Evolutionary conservation across 1,284 basidiomycete genomes (phyloP).

Genomic region (Tranzscheliella williamsii): DNA sequence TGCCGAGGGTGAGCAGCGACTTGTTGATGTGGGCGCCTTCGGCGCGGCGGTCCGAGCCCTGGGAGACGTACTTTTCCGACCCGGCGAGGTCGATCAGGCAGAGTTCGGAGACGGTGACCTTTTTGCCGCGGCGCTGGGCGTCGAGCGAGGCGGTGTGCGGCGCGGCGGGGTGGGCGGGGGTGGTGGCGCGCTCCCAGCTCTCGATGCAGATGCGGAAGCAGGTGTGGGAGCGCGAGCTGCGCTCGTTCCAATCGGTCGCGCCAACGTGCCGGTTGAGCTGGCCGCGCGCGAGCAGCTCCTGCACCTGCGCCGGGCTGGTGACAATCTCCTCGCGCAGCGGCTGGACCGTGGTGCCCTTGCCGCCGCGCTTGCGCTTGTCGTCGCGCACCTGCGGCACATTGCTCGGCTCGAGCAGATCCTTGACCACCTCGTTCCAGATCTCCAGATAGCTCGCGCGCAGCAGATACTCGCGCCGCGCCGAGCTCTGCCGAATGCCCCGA

Average conservation of each 20-base stretch:
- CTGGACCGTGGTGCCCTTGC: conserved; percentile 64
- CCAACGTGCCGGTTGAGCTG: conserved; percentile 87
- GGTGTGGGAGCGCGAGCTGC: conserved; percentile 88
- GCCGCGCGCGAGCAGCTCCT: conserved; percentile 79
- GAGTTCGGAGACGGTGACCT: conserved; percentile 62
- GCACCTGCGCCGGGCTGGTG: conserved; percentile 81
- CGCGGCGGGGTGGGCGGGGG: not conserved
- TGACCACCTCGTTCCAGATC: conserved; percentile 92
- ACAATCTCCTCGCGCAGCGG: conserved; percentile 88
- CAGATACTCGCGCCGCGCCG: conserved; percentile 75
- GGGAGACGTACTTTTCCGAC: conserved; percentile 76
- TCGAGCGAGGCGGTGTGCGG: not conserved
- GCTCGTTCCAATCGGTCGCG: conserved; percentile 94
- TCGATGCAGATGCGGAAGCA: conserved; percentile 66
- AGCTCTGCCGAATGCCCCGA: conserved; percentile 61
- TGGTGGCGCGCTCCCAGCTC: conserved; percentile 31
- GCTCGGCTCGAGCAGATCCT: conserved; percentile 79
- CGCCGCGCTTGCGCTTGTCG: conserved; percentile 30
- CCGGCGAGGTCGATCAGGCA: conserved; percentile 95
- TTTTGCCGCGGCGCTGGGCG: conserved; percentile 20
- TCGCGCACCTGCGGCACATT: conserved; percentile 62
- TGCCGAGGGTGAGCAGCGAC: conserved; percentile 61
- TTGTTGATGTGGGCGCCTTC: conserved; percentile 67
- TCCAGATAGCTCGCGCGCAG: conserved; percentile 83
- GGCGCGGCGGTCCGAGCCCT: conserved; percentile 42